Base-by-base conservation (phyloP, 2,329 filamentous ascomycete genomes). In the Didymella segeticola region DNA sequence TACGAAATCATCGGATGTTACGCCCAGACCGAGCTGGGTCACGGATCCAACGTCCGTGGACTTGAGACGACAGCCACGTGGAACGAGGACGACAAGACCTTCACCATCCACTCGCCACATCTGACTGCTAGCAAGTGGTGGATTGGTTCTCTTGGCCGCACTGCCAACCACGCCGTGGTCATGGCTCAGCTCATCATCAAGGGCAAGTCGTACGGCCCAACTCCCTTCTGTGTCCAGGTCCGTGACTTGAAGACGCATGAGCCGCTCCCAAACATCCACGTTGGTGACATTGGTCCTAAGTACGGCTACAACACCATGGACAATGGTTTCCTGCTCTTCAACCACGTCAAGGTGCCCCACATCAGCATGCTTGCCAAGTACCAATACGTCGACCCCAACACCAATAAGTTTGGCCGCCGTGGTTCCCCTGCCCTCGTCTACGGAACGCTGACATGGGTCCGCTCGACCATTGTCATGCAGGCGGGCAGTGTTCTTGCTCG, bases 261-360 rank as follows among this genome's bases (percentile, higher is more conserved):
- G 61, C 80, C 80, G 3, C 67, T 82, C 5, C 67, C 78, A 11
- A 81, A 81, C 14, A 78, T 83, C 39, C 86, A 91, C 66, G 86
- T 92, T 20, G 89, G 90, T 38, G 89, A 93, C 61, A 91, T 93
- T 72, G 90, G 90, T 1, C 89, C 89, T 48, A 92, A 92, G 73
- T 89, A 89, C 60, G 88, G 88, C 9, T 90, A 89, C 77, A 89
- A 89, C 74, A 90, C 87, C 47, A 90, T 91, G 89, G 89, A 92
- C 72, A 93, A 92, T 63, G 89, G 89, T 1, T 92, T 89, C 79
- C 77, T 91, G 10, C 81, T 92, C 19, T 86, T 93, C 75, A 91
- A 91, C 77, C 79, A 90, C 15, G 80, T 90, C 75, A 89, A 91
- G 73, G 79, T 92, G 14, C 89, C 89, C 1, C 89, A 92, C 68